A percentile compares a stretch with the other conserved stretches of the same genome.
Evolutionary conservation across 2,329 filamentous ascomycete genomes (phyloP).

Genomic region (Exophiala bonariae): DNA sequence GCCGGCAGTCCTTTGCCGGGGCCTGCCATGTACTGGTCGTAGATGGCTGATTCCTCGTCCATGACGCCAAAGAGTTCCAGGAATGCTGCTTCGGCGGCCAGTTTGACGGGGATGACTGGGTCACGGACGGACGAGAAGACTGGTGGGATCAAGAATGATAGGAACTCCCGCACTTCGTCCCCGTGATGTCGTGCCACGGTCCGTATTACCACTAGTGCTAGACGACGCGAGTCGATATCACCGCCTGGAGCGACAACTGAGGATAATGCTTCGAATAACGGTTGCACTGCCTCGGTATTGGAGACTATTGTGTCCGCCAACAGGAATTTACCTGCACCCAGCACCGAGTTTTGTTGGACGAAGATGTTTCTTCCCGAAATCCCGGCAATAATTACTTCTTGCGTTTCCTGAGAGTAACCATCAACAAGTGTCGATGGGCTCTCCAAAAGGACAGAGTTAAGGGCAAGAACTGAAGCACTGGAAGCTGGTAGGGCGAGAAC

Average conservation of each 20-base stretch:
- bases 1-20: constrained; percentile 59
- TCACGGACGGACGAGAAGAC: constrained; percentile 91
- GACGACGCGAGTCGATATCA: constrained; percentile 77
- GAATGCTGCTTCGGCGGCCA: constrained; percentile 92
- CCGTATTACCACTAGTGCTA: constrained; percentile 83
- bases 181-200: constrained; percentile 79
- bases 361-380: constrained; percentile 77
- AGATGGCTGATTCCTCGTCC: constrained; percentile 79
- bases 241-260: constrained; percentile 74
- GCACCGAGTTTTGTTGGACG: constrained; percentile 54
- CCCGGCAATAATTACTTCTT: constrained; percentile 75
- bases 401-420: constrained; percentile 70
- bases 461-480: constrained; percentile 75
- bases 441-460: constrained; percentile 87
- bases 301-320: constrained; percentile 38
- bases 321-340: constrained; percentile 26
- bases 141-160: constrained; percentile 74
- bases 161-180: constrained; percentile 70
- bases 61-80: constrained; percentile 87
- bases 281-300: constrained; percentile 70
- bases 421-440: constrained; percentile 69
- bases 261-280: constrained; percentile 76
- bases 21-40: constrained; percentile 81
- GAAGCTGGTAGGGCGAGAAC: constrained; percentile 76
- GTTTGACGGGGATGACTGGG: constrained; percentile 88